Evolutionary conservation across 257 asterid genomes (phyloP), one percentile per base, ranked within the genome.

Genomic region (Lycium ferocissimum): DNA sequence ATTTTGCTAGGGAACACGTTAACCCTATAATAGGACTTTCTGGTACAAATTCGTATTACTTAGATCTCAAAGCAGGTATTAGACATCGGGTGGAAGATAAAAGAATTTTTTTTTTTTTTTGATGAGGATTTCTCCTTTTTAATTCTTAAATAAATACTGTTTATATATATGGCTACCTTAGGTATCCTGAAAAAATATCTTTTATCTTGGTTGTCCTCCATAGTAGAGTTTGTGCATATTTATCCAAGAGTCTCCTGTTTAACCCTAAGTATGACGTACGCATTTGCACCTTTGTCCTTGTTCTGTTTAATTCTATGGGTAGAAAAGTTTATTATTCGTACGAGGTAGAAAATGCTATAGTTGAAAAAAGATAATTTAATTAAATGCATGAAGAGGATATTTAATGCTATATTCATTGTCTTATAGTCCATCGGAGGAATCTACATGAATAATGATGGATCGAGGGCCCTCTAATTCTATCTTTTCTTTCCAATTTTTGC

Each of bases 41-140:
- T 1, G 7, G 5, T 0, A 14, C 3, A 2, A 69, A 69, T 38
- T 69, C 7, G 15, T 37, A 69, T 69, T 9, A 69, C 0, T 37
- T 10, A 5, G 0, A 37, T 37, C 0, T 0, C 22, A 37, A 37
- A 2, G 1, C n/a, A 4, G 3, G 0, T 11, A 65, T 0, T 1
- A 40, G 43, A 40, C 1, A 40, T 5, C 1, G 5, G 43, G 43
- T 40, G 43, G 5, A 40, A 40, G 1, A 40, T 40, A 40, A 40
- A 40, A 40, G 5, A 56, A 7, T 3, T 3, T 0, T 13, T 51
- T 12, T 11, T 54, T 54, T 3, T 54, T 12, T 54, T 26, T 26
- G 33, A 1, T 26, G 33, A 26, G 33, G 33, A 26, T 54, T 5
- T 3, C 3, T 54, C 12, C 15, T 5, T 17, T 12, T 54, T 54